Evolutionary conservation across 2,329 filamentous ascomycete genomes (phyloP), one percentile per base, ranked within the genome.

Genomic region (Hysterium pulicare): DNA sequence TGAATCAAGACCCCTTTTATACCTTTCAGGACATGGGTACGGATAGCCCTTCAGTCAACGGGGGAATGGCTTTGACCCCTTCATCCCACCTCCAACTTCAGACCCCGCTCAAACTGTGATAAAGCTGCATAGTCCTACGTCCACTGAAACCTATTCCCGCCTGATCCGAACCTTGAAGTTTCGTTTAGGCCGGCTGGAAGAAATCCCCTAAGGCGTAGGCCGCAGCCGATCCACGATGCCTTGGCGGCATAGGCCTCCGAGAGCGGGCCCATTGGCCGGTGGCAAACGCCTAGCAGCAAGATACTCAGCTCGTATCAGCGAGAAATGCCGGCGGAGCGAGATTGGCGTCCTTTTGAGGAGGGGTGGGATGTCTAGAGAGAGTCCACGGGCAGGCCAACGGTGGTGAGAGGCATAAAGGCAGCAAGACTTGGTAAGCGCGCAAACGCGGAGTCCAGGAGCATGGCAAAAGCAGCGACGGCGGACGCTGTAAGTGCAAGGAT

Each of bases 101-200:
- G 54, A 64, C 62, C 63, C 62, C 65, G 59, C 64, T 60, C 58
- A 52, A 50, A 53, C 49, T 47, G 56, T 67, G 66, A 67, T 67
- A 59, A 54, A 61, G 57, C 47, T 64, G 64, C 64, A 68, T 66
- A 59, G 48, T 58, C 56, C 56, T 60, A 59, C 55, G 47, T 58
- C 62, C 62, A 64, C 51, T 65, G 62, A 64, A 49, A 55, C 50
- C 34, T 37, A 41, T 45, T 66, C 49, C 60, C 61, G 63, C 57
- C 55, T 50, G 54, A 55, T 53, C 62, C 60, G 62, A 61, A 47
- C 53, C 49, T 48, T 55, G 49, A 45, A 58, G 58, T 55, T 51
- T 59, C 57, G 53, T 57, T 56, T 58, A 50, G 58, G 52, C 52
- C 58, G 61, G 52, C 55, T 62, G 58, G 60, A 62, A 51, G 54